Base-by-base conservation (phyloP, 768 basidiomycete genomes). In the Cubamyces lactineus region DNA sequence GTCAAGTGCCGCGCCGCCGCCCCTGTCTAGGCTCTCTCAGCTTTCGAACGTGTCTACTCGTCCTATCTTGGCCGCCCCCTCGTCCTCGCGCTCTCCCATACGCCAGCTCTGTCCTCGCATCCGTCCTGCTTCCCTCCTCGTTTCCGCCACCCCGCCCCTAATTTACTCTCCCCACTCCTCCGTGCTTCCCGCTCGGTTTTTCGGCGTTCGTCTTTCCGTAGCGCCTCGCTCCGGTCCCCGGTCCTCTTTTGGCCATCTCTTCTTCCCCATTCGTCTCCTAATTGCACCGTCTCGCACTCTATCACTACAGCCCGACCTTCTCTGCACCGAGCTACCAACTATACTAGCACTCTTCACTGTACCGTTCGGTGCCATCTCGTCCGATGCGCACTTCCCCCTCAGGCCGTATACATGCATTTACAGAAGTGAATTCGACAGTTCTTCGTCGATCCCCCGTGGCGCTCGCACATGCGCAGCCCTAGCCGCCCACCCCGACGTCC, bases 381-480 rank as follows among this genome's bases (percentile, higher is more conserved):
- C 34, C 34, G 34, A 34, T 34, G 34, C 34, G 5, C 34, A 5
- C 34, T 34, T 34, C 34, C 34, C 34, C 5, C 34, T 11, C 9
- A 34, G 34, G 6, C 34, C 34, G 34, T 7, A 34, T 34, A 6
- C 34, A 34, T 34, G 6, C 34, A 34, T 11, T 11, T 34, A 34
- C 34, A 34, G 34, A 11, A 4, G 34, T 34, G 34, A 34, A 34
- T 51, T 58, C 40, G 53, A 53, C 49, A 59, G 57, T 51, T 59
- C 49, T n/a, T 41, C 60, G 60, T 50, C 60, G 60, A 61, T 61
- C 60, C 53, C 34, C 34, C 34, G 34, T 34, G 34, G 34, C 34
- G 34, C 34, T 34, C 34, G 34, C 34, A 34, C 34, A 7, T 34
- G 5, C 34, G 34, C 28, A 28, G 28, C 34, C 11, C 34, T 11